phyloP scores from a whole-genome alignment of 371 early-diverging fungal species.

The Synchytrium microbalum region DNA sequence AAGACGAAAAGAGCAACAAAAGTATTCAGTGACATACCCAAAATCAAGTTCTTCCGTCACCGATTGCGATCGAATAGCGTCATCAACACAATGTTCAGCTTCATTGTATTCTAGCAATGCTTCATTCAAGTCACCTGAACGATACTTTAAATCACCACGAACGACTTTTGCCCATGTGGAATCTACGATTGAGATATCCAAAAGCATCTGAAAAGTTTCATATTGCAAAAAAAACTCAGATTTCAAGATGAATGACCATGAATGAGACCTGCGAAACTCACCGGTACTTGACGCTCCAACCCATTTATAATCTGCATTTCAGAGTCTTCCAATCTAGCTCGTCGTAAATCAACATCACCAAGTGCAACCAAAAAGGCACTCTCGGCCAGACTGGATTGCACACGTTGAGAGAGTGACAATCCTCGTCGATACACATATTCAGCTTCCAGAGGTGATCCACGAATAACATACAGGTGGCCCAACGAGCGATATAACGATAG shows the following conservation, averaged over 20 bases:
- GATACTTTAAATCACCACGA: neutral
- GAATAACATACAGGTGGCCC: constrained; percentile 42
- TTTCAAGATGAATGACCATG: no score
- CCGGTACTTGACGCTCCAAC: neutral
- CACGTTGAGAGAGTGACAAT: constrained; percentile 40
- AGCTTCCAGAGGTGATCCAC: constrained; percentile 61
- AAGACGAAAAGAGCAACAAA: neutral
- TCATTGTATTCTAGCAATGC: neutral
- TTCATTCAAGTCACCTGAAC: neutral
- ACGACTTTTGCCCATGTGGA: constrained; percentile 1
- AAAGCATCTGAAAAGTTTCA: constrained; percentile 3
- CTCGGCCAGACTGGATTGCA: constrained; percentile 38
- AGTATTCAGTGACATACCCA: neutral
- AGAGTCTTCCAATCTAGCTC: constrained; percentile 29
- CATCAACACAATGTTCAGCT: neutral
- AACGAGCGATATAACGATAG: constrained; percentile 45
- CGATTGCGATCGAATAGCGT: neutral
- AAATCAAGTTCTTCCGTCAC: neutral
- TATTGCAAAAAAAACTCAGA: constrained; percentile 7
- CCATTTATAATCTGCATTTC: neutral
- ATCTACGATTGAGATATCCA: neutral
- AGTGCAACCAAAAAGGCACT: constrained; percentile 39
- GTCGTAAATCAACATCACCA: constrained; percentile 48
- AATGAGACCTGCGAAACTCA: constrained; percentile 10
- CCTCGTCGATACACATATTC: constrained; percentile 60